Evolutionary conservation across 352 stramenopile species (phyloP).

Genomic region (Phytophthora podocarpi): DNA sequence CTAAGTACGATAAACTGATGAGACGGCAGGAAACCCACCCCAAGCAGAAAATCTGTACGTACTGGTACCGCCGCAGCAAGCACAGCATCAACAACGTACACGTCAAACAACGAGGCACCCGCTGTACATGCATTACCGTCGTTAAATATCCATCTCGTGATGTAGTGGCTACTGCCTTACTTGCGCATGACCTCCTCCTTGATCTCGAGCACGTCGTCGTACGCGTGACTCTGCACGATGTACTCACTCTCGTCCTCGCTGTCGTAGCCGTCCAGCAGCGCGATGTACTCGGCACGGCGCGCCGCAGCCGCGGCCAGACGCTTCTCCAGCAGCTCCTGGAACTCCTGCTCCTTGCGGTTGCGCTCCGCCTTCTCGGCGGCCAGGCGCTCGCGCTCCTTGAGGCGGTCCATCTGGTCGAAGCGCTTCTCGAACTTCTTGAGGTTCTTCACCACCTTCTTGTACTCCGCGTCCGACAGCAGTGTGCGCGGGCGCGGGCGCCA

Average conservation of each 20-base stretch:
- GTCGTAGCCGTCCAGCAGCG: conserved; percentile 79
- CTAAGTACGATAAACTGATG: too few relatives aligned
- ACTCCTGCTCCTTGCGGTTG: conserved; percentile 70
- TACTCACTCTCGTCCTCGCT: conserved; percentile 85
- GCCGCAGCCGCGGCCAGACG: conserved; percentile 34
- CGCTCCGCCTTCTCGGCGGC: conserved; percentile 71
- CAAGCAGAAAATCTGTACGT: conserved; percentile 4
- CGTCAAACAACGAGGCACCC: conserved; percentile 16
- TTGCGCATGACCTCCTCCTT: conserved; percentile 79
- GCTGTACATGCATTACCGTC: conserved; percentile 9
- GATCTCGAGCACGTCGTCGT: conserved; percentile 73
- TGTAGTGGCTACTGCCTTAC: conserved; percentile 30
- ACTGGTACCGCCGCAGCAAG: too few relatives aligned
- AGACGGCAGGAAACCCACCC: too few relatives aligned
- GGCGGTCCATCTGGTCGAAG: conserved; percentile 87
- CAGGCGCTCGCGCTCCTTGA: conserved; percentile 82
- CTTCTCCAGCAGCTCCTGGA: conserved; percentile 67
- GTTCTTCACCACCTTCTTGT: conserved; percentile 96
- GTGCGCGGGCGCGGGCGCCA: conserved; percentile 94
- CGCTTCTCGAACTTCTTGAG: conserved; percentile 97
- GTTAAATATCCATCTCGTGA: conserved; percentile 36
- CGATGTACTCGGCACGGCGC: conserved; percentile 67
- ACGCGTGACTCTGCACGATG: conserved; percentile 77
- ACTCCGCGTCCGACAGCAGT: conserved; percentile 93
- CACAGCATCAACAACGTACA: not conserved